phyloP scores from a whole-genome alignment of 495 filamentous ascomycete genomes.

The Penicillium parvum region DNA sequence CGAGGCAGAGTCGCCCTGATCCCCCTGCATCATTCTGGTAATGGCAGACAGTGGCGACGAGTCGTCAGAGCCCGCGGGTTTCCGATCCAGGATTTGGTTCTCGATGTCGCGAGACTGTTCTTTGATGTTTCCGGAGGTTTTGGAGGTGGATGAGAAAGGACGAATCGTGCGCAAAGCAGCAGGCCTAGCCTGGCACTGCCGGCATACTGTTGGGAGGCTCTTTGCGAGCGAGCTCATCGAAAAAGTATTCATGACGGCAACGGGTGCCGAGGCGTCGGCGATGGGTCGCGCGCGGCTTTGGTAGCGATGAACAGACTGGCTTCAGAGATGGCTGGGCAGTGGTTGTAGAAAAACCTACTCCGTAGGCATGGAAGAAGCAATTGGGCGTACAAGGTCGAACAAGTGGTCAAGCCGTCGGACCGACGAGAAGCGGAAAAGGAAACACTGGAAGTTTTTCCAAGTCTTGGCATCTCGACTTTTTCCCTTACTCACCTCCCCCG shows the following conservation, averaged over 20 bases:
- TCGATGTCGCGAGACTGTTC: conserved; percentile 25
- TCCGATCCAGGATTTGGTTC: conserved; percentile 28
- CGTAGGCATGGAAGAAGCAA: no score
- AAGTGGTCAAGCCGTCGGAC: no score
- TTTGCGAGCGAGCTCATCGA: conserved; percentile 33
- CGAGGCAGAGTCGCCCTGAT: conserved; percentile 1
- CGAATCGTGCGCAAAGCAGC: conserved; percentile 17
- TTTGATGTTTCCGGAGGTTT: conserved; percentile 11
- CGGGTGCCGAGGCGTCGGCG: conserved; percentile 8
- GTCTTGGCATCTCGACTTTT: conserved; percentile 46
- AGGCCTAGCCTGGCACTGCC: conserved; percentile 24
- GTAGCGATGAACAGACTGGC: background rate
- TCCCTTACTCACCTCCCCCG: conserved; percentile 29
- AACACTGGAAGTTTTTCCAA: conserved; percentile 44
- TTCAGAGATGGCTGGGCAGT: background rate
- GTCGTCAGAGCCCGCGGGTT: conserved; percentile 11
- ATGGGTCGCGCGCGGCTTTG: background rate
- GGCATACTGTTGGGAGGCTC: conserved; percentile 32
- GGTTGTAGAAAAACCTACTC: background rate
- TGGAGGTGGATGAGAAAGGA: conserved; percentile 27
- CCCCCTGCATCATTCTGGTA: conserved; percentile 31
- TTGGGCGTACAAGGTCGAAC: background rate
- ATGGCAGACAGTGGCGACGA: conserved; percentile 31
- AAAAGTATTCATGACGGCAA: conserved; percentile 34
- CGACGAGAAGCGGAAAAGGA: conserved; percentile 32